Evolutionary conservation across 176 grass and related monocot species (phyloP), one percentile per base, ranked within the genome.

Genomic region (Chrysopogon serrulatus): DNA sequence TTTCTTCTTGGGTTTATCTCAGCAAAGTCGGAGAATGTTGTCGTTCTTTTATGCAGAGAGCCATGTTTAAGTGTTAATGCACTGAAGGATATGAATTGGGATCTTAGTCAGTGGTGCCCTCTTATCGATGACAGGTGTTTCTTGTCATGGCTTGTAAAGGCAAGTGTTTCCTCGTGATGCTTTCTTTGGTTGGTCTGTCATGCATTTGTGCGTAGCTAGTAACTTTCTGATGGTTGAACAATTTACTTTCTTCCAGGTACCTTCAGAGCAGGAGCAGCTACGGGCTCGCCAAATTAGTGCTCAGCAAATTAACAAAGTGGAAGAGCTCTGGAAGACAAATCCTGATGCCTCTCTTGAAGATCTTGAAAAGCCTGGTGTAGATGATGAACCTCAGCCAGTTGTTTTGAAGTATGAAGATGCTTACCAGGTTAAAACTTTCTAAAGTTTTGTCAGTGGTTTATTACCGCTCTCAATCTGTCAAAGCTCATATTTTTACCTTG

Each of bases 1-100:
- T 99, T 99, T 84, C 93, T 99, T 78, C 93, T 99, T 78, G 97
- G 97, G 35, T 99, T 99, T 91, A 96, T 99, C 79, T 99, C 97
- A 48, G 97, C 97, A 68, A 99, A 92, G 76, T 84, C 97, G 73
- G 97, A 99, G 77, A 99, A 94, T 68, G 93, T 96, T 57, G 97
- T 99, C 35, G 97, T 99, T 84, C 86, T 99, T 48, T 85, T 99
- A 74, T 99, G 97, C 81, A 90, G 97, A 99, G 97, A 96, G 39
- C 97, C 97, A n/a, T 99, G 97, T 77, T 77, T 99, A 88, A 99
- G 83, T 87, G 97, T 99, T 66, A 96, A 99, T 87, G 97, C 93
- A 57, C 86, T 96, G 67, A 99, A 99, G 84, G 97, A 96, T 65
- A 99, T 96, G 97, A 96, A 96, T 76, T 99, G 97, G 97, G 97